Evolutionary conservation across 371 early-diverging fungal genomes (phyloP).

Genomic region (Funneliformis caledonium): DNA sequence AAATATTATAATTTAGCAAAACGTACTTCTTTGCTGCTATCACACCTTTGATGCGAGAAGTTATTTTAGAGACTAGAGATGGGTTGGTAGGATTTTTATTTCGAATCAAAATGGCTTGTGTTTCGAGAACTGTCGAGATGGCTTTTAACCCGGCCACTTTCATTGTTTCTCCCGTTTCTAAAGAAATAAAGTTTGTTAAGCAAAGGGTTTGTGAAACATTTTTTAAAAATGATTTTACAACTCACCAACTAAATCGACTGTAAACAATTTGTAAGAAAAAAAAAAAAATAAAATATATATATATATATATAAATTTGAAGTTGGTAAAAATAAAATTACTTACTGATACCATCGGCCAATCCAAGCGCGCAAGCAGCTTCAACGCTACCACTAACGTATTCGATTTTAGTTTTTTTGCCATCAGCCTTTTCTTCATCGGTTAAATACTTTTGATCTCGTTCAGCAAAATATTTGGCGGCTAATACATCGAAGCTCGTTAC

Average conservation of each 20-base stretch:
- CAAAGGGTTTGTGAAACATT: slow-evolving; percentile 9
- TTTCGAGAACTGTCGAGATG: slow-evolving; percentile 77
- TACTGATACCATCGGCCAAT: slow-evolving; percentile 95
- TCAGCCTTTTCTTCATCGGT: slow-evolving; percentile 51
- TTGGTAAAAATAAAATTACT: slow-evolving; percentile 43
- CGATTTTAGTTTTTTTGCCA: slow-evolving; percentile 64
- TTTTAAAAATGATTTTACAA: slow-evolving; percentile 6
- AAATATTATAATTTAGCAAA: slow-evolving; percentile 88
- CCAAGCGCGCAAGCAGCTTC: slow-evolving; percentile 96
- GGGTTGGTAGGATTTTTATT: slow-evolving; percentile 65
- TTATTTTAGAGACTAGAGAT: slow-evolving; percentile 74
- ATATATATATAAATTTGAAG: not conserved
- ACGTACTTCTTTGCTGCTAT: slow-evolving; percentile 88
- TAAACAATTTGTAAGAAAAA: not conserved
- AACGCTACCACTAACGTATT: slow-evolving; percentile 91
- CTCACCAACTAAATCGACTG: slow-evolving; percentile 67
- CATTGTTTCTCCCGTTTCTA: slow-evolving; percentile 98
- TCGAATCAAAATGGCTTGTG: slow-evolving; percentile 89
- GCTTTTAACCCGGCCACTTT: slow-evolving; percentile 94
- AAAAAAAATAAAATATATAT: not conserved
- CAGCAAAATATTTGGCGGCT: slow-evolving; percentile 68
- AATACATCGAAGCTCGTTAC: slow-evolving; percentile 89
- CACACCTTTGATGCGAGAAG: slow-evolving; percentile 88
- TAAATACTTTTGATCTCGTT: slow-evolving; percentile 62
- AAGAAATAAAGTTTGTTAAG: slow-evolving; percentile 36